These are phyloP conservation scores for Aspergillus jensenii DNA, from an alignment of 2,329 filamentous ascomycete genomes.

Conservation along the genomic window DNA sequence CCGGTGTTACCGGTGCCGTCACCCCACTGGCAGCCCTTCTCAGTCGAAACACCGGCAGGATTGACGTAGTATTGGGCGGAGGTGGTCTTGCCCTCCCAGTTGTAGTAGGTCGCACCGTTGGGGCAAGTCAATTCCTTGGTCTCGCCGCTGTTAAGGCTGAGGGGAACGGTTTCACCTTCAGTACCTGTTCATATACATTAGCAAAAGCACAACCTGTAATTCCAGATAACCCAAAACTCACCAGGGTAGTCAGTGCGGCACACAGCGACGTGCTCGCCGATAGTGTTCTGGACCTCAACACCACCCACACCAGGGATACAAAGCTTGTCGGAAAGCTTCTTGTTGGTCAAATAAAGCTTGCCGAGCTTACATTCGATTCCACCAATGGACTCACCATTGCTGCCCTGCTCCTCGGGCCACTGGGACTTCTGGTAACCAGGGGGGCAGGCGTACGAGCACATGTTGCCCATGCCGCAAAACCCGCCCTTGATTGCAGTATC, in stretches of 20 bases:
- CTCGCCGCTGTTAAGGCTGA: slow-evolving; percentile 61
- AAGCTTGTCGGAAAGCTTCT: slow-evolving; percentile 62
- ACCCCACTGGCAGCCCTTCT: slow-evolving; percentile 77
- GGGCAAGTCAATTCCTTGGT: slow-evolving; percentile 72
- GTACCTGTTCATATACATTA: slow-evolving; percentile 48
- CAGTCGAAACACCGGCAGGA: slow-evolving; percentile 65
- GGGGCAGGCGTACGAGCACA: slow-evolving; percentile 95
- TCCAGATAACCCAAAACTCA: slow-evolving; percentile 29
- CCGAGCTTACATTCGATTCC: slow-evolving; percentile 74
- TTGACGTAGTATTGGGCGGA: slow-evolving; percentile 98
- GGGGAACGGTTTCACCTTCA: slow-evolving; percentile 81
- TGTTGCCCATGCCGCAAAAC: slow-evolving; percentile 48
- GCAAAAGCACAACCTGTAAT: neutral
- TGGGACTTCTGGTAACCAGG: slow-evolving; percentile 88
- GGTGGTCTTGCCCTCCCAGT: slow-evolving; percentile 71
- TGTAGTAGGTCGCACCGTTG: slow-evolving; percentile 69
- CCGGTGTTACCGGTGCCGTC: slow-evolving; percentile 59
- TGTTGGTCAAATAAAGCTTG: slow-evolving; percentile 75
- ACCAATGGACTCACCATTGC: slow-evolving; percentile 80
- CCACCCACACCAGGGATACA: slow-evolving; percentile 72
- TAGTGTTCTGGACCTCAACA: slow-evolving; percentile 73
- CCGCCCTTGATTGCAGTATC: slow-evolving; percentile 60
- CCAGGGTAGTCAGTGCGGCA: slow-evolving; percentile 98
- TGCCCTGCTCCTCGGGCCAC: slow-evolving; percentile 78
- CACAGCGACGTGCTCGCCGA: slow-evolving; percentile 65